These are phyloP conservation scores for Verticillium nubilum DNA, from an alignment of 2,329 filamentous ascomycete species.

Conservation along the genomic window DNA sequence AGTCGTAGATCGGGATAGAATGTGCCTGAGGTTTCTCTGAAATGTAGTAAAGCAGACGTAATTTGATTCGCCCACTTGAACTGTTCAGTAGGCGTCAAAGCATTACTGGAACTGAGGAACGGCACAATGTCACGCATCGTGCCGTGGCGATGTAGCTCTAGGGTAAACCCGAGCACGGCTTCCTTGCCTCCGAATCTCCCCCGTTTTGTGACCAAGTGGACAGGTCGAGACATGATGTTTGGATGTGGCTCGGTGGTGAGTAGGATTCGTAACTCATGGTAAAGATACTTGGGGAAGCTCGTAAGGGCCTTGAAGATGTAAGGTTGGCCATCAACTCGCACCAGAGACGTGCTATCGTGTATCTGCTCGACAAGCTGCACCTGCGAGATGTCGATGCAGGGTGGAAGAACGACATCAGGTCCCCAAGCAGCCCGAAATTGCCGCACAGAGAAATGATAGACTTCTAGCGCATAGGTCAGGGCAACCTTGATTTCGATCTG, in stretches of 20 bases:
- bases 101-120: slow-evolving; percentile 39
- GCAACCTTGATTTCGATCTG: slow-evolving; percentile 41
- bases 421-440: slow-evolving; percentile 40
- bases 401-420: slow-evolving; percentile 32
- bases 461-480: slow-evolving; percentile 47
- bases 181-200: slow-evolving; percentile 51
- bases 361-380: slow-evolving; percentile 48
- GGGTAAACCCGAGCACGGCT: slow-evolving; percentile 51
- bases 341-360: slow-evolving; percentile 55
- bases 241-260: slow-evolving; percentile 45
- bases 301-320: slow-evolving; percentile 55
- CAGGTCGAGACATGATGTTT: slow-evolving; percentile 46
- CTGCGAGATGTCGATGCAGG: slow-evolving; percentile 40
- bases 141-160: slow-evolving; percentile 48
- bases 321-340: slow-evolving; percentile 32
- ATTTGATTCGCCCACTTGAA: slow-evolving; percentile 50
- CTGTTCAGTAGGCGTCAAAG: slow-evolving; percentile 36
- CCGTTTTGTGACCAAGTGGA: slow-evolving; percentile 49
- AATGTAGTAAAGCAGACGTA: slow-evolving; percentile 43
- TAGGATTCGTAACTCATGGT: slow-evolving; percentile 54
- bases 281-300: slow-evolving; percentile 53
- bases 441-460: slow-evolving; percentile 39
- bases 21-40: slow-evolving; percentile 35
- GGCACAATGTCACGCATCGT: slow-evolving; percentile 51
- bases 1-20: slow-evolving; percentile 56